phyloP scores from a whole-genome alignment of 2,329 filamentous ascomycete species.

The Paecilomyces fulvus region DNA sequence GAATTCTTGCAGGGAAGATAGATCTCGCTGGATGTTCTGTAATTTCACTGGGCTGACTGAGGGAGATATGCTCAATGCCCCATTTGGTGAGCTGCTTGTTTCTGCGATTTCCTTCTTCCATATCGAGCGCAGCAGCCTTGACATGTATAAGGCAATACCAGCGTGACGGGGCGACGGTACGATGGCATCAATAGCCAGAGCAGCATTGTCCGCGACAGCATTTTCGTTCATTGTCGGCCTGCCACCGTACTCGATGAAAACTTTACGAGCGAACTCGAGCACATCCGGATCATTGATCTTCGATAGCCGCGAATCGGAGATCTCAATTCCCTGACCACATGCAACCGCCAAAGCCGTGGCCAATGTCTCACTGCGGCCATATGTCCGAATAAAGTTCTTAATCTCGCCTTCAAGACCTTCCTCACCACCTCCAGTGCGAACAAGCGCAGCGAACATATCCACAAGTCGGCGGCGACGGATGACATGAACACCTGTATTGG shows the following conservation, averaged over 20 bases:
- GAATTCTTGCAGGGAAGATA: constrained; percentile 72
- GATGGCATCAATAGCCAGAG: constrained; percentile 70
- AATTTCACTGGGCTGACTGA: constrained; percentile 62
- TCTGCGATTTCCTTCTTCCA: constrained; percentile 74
- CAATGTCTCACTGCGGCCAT: constrained; percentile 81
- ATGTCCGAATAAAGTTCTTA: constrained; percentile 73
- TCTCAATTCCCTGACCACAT: constrained; percentile 83
- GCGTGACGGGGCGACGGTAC: constrained; percentile 82
- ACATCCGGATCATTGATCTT: constrained; percentile 73
- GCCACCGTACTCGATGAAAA: constrained; percentile 88
- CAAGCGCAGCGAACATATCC: constrained; percentile 79
- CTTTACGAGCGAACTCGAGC: constrained; percentile 72
- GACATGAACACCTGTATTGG: constrained; percentile 81
- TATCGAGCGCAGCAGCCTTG: constrained; percentile 75
- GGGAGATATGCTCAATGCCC: constrained; percentile 56
- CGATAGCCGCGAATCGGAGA: constrained; percentile 60
- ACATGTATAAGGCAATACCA: constrained; percentile 78
- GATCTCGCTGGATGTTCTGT: constrained; percentile 65
- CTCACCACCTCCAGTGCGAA: constrained; percentile 59
- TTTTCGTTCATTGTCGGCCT: constrained; percentile 79
- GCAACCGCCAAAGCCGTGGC: constrained; percentile 89
- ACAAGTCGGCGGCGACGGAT: constrained; percentile 77
- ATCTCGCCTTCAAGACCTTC: constrained; percentile 75
- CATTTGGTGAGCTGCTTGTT: constrained; percentile 46
- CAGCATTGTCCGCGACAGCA: constrained; percentile 49